These are phyloP conservation scores for Plasmodium blacklocki DNA, from an alignment of 169 alveolate species.

Conservation along the genomic window DNA sequence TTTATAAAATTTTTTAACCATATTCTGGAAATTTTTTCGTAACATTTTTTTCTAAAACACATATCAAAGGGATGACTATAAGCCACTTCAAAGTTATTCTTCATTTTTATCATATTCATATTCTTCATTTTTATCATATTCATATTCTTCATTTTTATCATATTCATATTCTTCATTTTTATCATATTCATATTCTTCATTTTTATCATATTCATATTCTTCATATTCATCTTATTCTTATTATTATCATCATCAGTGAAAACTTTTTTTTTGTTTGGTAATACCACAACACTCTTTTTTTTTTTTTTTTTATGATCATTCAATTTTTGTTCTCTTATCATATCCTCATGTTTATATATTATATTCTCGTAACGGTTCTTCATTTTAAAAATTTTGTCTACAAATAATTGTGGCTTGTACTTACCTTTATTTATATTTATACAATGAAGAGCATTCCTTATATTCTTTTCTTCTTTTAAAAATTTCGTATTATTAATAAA, in stretches of 20 bases:
- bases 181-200: not conserved
- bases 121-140: too few species aligned
- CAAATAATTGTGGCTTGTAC: slow-evolving; percentile 18
- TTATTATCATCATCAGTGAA: too few species aligned
- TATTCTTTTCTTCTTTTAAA: slow-evolving; percentile 21
- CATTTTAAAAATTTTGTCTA: not conserved
- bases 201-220: not conserved
- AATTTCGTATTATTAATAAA: slow-evolving; percentile 2
- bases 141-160: too few species aligned
- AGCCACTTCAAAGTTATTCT: not conserved
- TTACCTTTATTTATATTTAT: not conserved
- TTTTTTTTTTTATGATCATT: not conserved
- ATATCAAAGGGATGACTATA: slow-evolving; percentile 9
- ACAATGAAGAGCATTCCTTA: slow-evolving; percentile 9
- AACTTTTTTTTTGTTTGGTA: not conserved
- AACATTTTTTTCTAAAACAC: slow-evolving; percentile 24
- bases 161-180: slow-evolving; percentile 1
- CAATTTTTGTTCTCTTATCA: not conserved
- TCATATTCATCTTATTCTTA: too few species aligned
- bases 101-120: not conserved
- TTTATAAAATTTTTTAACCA: slow-evolving; percentile 46
- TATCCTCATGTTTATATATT: not conserved
- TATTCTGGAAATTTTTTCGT: slow-evolving; percentile 3
- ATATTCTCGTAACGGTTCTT: not conserved
- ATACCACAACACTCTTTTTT: not conserved